Evolutionary conservation across 495 filamentous ascomycete species (phyloP), one percentile per base, ranked within the genome.

Genomic region (Penicillium canescens): DNA sequence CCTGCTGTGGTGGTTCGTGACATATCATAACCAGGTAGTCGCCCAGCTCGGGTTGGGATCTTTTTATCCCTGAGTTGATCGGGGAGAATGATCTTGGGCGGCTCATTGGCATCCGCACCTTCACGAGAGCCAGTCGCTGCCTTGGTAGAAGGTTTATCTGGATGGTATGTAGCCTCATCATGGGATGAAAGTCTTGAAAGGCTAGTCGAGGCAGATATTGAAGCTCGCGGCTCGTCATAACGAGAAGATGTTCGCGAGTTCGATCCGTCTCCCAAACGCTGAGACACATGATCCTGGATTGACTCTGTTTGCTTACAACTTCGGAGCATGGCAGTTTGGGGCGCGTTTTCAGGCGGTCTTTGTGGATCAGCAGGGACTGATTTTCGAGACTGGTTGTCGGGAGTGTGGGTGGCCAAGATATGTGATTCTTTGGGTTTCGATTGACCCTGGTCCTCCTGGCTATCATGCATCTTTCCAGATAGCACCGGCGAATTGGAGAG

Each of bases 201-300:
- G 35, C 55, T 60, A 16, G 62, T 69, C 37, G 71, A 69, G 21
- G 75, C 72, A 12, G 71, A 63, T 13, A 55, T 61, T 8, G 76
- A 48, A 6, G 58, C 59, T 21, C 59, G 71, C 49, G 71, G 54
- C 28, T 65, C 64, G 44, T 76, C 71, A 31, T 67, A 60, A 5
- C 67, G 56, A 46, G 78, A 68, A 39, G 80, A 74, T 52, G 66
- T 63, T 23, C 57, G 59, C n/a, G 68, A 75, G 46, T 60, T 72
- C 38, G 66, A 75, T 38, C 57, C 61, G 14, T 51, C 64, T 42
- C 66, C 69, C 39, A 62, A 47, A 31, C 34, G 40, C n/a, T 60
- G 55, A 14, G 57, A 21, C 1, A 33, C 47, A 10, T 42, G 38
- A 21, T 69, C 68, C 21, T 67, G 63, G 12, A 26, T 35, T 6